Conservation (phyloP, 768 basidiomycete species). For the Inosperma sp. region DNA sequence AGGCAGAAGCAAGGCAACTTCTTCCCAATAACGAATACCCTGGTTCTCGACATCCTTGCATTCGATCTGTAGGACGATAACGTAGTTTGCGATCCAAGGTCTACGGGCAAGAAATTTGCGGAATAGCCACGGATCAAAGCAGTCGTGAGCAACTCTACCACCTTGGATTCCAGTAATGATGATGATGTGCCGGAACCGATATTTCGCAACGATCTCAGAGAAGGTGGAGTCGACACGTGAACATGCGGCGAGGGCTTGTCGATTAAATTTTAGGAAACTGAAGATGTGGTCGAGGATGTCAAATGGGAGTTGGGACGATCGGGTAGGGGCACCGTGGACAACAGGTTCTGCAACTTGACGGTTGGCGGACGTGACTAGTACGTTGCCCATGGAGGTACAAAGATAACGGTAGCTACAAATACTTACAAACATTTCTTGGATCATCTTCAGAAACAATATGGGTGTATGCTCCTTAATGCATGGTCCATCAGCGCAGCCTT, state of each 20-base stretch:
- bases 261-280: not conserved
- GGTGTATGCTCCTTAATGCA: too few species aligned
- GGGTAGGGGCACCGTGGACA: too few species aligned
- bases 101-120: not conserved
- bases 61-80: not conserved
- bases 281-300: conserved; percentile 3
- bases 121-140: not conserved
- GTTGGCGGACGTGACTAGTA: too few species aligned
- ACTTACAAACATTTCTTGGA: too few species aligned
- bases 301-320: too few species aligned
- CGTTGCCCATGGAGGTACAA: too few species aligned
- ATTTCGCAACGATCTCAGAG: not conserved
- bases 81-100: not conserved
- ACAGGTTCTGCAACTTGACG: too few species aligned
- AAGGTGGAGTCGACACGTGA: not conserved
- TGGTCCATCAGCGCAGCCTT: too few species aligned
- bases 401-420: too few species aligned
- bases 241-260: not conserved
- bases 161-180: not conserved
- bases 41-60: too few species aligned
- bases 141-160: not conserved
- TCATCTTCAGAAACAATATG: too few species aligned
- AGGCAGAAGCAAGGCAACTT: not conserved
- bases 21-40: not conserved
- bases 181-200: not conserved